These are phyloP conservation scores for Trypanosoma mega DNA, from an alignment of 208 protist species.

Conservation along the genomic window DNA sequence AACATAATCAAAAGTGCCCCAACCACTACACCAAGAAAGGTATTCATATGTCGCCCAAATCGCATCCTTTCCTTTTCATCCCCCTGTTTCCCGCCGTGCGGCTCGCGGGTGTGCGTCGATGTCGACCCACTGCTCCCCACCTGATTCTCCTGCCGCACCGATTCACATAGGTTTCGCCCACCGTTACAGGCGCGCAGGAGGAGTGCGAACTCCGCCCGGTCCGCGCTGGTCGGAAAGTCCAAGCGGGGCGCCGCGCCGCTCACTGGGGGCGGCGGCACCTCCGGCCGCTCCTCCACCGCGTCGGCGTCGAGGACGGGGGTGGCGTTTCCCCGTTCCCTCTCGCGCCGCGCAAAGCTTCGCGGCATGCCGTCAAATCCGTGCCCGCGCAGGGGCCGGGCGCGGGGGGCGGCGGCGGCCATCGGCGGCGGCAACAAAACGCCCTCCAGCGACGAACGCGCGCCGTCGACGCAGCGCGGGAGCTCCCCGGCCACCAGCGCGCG, in stretches of 20 bases:
- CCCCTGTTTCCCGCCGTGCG: background rate
- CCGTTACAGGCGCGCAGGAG: slow-evolving; percentile 47
- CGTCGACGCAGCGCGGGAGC: slow-evolving; percentile 42
- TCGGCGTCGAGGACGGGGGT: no score
- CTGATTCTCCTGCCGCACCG: slow-evolving; percentile 5
- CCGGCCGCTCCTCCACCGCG: no score
- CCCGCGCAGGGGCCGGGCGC: slow-evolving; percentile 2
- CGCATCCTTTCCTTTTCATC: no score
- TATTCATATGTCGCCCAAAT: no score
- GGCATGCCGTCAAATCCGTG: no score
- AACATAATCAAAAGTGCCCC: slow-evolving; percentile 31
- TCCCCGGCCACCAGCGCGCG: slow-evolving; percentile 45
- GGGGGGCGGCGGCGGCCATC: slow-evolving; percentile 57
- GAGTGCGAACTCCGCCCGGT: slow-evolving; percentile 56
- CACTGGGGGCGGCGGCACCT: slow-evolving; percentile 5
- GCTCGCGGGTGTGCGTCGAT: background rate
- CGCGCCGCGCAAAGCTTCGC: no score
- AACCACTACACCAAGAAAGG: slow-evolving; percentile 24
- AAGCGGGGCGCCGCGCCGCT: slow-evolving; percentile 59
- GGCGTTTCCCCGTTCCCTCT: no score
- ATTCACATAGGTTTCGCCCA: slow-evolving; percentile 39
- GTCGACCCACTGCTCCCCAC: background rate
- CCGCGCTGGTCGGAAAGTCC: slow-evolving; percentile 66
- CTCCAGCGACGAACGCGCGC: slow-evolving; percentile 55
- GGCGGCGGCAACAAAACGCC: slow-evolving; percentile 68